Evolutionary conservation across 768 basidiomycete genomes (phyloP).

Genomic region (Phlebiopsis flavidoalba): DNA sequence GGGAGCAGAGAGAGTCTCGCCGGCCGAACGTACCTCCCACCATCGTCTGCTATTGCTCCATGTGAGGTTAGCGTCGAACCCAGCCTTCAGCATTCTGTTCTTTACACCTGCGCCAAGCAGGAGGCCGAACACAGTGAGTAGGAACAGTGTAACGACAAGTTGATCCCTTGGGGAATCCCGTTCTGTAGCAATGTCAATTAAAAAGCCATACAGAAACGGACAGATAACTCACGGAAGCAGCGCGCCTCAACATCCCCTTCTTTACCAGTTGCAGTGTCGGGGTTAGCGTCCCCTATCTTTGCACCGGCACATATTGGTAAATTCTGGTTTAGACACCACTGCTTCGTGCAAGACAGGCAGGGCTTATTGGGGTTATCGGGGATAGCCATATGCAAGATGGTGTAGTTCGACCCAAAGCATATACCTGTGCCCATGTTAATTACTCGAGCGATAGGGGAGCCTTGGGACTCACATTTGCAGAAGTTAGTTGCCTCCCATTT

Average conservation of each 20-base stretch:
- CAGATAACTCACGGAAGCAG: constrained; percentile 77
- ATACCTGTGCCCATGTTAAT: constrained; percentile 53
- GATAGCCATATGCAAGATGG: constrained; percentile 74
- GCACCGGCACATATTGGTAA: constrained; percentile 79
- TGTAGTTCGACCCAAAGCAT: constrained; percentile 84
- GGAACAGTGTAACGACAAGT: constrained; percentile 85
- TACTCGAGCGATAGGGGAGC: neutral
- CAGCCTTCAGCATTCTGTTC: constrained; percentile 75
- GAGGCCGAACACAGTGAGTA: constrained; percentile 82
- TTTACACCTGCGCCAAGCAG: constrained; percentile 82
- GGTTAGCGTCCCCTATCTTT: constrained; percentile 79
- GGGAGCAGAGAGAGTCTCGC: constrained; percentile 7
- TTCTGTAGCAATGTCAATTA: constrained; percentile 40
- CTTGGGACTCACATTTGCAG: constrained; percentile 66
- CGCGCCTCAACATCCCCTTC: constrained; percentile 94
- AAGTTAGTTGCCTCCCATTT: constrained; percentile 91
- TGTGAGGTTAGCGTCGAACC: constrained; percentile 55
- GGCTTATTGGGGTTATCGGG: constrained; percentile 87
- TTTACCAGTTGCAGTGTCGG: constrained; percentile 90
- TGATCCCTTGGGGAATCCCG: constrained; percentile 95
- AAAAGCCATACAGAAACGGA: constrained; percentile 13
- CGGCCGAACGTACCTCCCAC: constrained; percentile 64
- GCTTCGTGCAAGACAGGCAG: constrained; percentile 89
- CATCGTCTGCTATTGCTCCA: constrained; percentile 65
- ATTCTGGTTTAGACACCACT: constrained; percentile 94